Percentiles rank a stretch among this genome's conserved stretches.
Conservation (phyloP, 2,329 filamentous ascomycete genomes). For the Aulographum hederae region DNA sequence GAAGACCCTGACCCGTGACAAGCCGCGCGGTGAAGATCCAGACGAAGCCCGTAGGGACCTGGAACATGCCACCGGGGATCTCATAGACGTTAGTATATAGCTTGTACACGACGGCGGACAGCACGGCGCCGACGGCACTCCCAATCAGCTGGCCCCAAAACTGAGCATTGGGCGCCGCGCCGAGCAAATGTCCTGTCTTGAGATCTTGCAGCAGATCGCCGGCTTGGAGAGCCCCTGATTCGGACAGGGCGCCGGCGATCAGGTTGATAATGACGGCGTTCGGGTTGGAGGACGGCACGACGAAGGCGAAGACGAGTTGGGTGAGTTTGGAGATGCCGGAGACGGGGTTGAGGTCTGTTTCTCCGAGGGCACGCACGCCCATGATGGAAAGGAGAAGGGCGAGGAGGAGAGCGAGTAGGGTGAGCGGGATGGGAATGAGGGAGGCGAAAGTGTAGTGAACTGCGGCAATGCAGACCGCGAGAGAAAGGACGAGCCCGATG, state of each 20-base stretch:
- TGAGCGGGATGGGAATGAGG: conserved; percentile 65
- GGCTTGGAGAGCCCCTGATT: conserved; percentile 76
- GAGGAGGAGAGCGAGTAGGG: conserved; percentile 65
- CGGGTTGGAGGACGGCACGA: conserved; percentile 43
- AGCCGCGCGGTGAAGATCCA: conserved; percentile 95
- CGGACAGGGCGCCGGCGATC: conserved; percentile 74
- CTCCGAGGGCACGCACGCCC: conserved; percentile 45
- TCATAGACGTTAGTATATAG: conserved; percentile 81
- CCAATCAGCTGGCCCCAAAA: conserved; percentile 96
- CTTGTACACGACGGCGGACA: conserved; percentile 74
- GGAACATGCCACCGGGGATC: conserved; percentile 76
- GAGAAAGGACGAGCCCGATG: conserved; percentile 58
- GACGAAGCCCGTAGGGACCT: conserved; percentile 86
- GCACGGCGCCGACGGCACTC: conserved; percentile 64
- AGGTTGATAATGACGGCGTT: conserved; percentile 91
- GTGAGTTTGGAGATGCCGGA: conserved; percentile 94
- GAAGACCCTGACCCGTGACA: conserved; percentile 78
- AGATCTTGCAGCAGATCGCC: conserved; percentile 95
- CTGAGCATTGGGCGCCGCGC: conserved; percentile 82
- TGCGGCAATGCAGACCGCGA: conserved; percentile 61
- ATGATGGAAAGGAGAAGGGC: conserved; percentile 50
- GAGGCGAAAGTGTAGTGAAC: conserved; percentile 71
- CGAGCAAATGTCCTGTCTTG: conserved; percentile 86
- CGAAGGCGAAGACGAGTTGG: conserved; percentile 83
- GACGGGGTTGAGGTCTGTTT: conserved; percentile 92